Conservation (phyloP, 106 monocot genomes). For the Iris macrosiphon region DNA sequence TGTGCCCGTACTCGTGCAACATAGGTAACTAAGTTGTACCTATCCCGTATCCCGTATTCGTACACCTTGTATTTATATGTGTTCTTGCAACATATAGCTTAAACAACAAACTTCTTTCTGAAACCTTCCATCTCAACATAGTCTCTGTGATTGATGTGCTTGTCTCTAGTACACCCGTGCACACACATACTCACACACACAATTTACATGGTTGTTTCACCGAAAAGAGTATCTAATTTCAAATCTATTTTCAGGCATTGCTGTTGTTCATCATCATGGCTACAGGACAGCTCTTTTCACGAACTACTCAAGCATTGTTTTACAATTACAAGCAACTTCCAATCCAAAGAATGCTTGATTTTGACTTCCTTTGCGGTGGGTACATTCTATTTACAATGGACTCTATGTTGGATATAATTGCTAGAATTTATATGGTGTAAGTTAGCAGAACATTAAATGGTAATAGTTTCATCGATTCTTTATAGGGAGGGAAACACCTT, state of each 20-base stretch:
- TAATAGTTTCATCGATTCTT: background rate
- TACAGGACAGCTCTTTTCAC: conserved; percentile 73
- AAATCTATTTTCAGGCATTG: conserved; percentile 22
- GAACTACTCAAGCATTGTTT: conserved; percentile 73
- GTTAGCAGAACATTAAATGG: background rate
- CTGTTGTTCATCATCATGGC: conserved; percentile 41
- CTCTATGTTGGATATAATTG: background rate
- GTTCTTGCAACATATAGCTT: no score
- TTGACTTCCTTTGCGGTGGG: conserved; percentile 87
- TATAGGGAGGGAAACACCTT: conserved; percentile 86
- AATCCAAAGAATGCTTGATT: conserved; percentile 92
- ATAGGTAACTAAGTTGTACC: no score
- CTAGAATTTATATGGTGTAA: background rate
- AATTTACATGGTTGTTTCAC: no score
- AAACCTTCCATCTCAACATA: no score
- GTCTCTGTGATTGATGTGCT: no score
- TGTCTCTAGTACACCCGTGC: no score
- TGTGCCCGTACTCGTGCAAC: no score
- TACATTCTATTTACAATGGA: conserved; percentile 2
- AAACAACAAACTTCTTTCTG: no score
- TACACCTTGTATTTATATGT: no score
- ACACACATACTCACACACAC: no score
- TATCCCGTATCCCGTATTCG: no score
- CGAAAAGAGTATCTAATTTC: background rate
- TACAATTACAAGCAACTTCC: conserved; percentile 96